phyloP scores from a whole-genome alignment of 2,329 filamentous ascomycete genomes.

The Cladosporium halotolerans region DNA sequence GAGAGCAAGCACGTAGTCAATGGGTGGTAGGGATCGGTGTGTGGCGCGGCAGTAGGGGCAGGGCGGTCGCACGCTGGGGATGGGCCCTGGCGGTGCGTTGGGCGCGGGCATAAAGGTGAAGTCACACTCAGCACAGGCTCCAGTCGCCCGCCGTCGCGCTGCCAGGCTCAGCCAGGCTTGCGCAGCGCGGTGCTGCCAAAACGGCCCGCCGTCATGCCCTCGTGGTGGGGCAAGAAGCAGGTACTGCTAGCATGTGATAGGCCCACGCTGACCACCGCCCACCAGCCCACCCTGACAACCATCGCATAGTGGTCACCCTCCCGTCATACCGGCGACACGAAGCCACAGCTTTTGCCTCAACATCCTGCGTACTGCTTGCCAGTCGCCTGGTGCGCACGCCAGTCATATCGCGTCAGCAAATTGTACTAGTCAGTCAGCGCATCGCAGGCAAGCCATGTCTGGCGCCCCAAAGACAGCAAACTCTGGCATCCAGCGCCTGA shows the following conservation, averaged over 20 bases:
- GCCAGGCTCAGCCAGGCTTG: no score
- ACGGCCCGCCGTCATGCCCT: background rate
- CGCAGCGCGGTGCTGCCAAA: background rate
- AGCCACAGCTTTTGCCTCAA: no score
- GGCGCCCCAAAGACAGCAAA: slow-evolving; percentile 21
- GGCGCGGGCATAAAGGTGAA: background rate
- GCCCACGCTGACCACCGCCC: background rate
- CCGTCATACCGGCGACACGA: no score
- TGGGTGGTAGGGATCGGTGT: background rate
- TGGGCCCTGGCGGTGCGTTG: background rate
- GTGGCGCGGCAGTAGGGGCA: background rate
- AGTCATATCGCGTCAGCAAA: no score
- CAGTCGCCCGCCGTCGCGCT: no score
- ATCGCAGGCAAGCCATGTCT: background rate
- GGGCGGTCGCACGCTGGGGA: background rate
- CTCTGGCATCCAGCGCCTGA: slow-evolving; percentile 60
- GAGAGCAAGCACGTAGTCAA: background rate
- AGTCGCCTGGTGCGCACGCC: no score
- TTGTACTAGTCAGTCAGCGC: background rate
- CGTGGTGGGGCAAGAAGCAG: background rate
- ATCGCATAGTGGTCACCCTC: no score
- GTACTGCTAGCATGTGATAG: background rate
- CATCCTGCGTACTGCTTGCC: no score
- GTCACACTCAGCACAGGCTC: background rate
- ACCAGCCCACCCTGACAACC: no score